Percentiles rank a stretch among this genome's conserved stretches.
These are phyloP conservation scores for Candida incommunis DNA, from an alignment of 805 yeast genomes.

Conservation along the genomic window DNA sequence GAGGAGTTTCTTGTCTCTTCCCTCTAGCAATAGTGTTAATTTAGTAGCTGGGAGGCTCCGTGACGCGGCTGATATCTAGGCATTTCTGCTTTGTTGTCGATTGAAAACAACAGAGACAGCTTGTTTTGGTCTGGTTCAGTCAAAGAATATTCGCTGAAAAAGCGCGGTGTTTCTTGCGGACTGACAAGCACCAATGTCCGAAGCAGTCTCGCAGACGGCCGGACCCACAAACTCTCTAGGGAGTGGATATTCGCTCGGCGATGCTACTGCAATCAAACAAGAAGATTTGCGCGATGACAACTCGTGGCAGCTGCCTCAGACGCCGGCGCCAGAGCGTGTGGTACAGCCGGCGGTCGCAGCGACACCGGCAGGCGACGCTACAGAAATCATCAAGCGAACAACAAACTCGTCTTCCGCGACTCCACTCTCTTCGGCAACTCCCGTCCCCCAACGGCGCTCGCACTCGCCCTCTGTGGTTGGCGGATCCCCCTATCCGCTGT, in stretches of 20 bases:
- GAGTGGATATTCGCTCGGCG: too few relatives aligned
- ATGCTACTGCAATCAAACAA: too few relatives aligned
- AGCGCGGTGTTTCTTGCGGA: too few relatives aligned
- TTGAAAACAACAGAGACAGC: too few relatives aligned
- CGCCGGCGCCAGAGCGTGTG: slow-evolving; percentile 1
- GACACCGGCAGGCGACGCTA: neutral
- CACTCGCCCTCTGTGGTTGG: neutral
- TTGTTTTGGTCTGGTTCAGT: too few relatives aligned
- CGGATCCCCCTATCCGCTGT: neutral
- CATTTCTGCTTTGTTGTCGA: too few relatives aligned
- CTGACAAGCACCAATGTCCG: neutral
- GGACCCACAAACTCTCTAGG: too few relatives aligned
- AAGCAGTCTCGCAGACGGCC: neutral
- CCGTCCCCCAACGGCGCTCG: slow-evolving; percentile 1
- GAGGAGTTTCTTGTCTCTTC: too few relatives aligned
- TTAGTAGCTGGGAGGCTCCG: too few relatives aligned
- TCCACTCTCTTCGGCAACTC: neutral
- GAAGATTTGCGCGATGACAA: neutral
- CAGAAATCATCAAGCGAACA: neutral
- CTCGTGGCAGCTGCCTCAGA: neutral
- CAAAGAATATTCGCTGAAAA: too few relatives aligned
- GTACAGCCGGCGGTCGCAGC: neutral
- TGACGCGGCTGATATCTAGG: too few relatives aligned
- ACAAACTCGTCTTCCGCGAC: neutral
- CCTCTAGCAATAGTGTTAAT: too few relatives aligned